Conservation (phyloP, 106 monocot genomes). For the Platanthera zijinensis region DNA sequence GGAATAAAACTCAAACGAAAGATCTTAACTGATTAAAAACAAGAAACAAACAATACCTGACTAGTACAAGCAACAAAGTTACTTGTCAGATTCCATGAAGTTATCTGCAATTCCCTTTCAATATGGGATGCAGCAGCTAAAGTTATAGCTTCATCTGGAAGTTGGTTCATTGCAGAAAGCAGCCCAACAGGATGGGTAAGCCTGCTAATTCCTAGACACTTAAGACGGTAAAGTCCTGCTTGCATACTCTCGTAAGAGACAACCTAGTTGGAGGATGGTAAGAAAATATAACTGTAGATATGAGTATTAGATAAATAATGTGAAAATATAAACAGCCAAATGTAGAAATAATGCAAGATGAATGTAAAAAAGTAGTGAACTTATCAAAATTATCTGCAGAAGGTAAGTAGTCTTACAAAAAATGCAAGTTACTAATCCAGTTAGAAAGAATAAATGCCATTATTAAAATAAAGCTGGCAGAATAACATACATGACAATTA, state of each 20-base stretch:
- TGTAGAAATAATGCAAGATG: background rate
- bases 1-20: background rate
- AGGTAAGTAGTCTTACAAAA: background rate
- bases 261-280: constrained; percentile 33
- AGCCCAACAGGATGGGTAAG: constrained; percentile 78
- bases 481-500: background rate
- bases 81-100: constrained; percentile 86
- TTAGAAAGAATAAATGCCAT: background rate
- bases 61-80: constrained; percentile 94
- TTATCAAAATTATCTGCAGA: background rate
- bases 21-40: background rate
- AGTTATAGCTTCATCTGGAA: constrained; percentile 87
- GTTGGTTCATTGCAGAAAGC: constrained; percentile 83
- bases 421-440: background rate
- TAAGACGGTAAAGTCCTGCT: constrained; percentile 81
- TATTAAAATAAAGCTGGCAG: background rate
- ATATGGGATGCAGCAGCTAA: constrained; percentile 94
- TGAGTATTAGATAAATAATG: background rate
- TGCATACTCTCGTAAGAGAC: constrained; percentile 97
- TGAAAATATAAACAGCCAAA: background rate
- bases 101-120: constrained; percentile 91
- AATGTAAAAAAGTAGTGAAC: background rate
- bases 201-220: constrained; percentile 74
- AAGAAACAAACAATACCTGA: constrained; percentile 37
- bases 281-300: background rate